These are phyloP conservation scores for Camellia granthamiana DNA, from an alignment of 148 eudicot species.

Conservation along the genomic window DNA sequence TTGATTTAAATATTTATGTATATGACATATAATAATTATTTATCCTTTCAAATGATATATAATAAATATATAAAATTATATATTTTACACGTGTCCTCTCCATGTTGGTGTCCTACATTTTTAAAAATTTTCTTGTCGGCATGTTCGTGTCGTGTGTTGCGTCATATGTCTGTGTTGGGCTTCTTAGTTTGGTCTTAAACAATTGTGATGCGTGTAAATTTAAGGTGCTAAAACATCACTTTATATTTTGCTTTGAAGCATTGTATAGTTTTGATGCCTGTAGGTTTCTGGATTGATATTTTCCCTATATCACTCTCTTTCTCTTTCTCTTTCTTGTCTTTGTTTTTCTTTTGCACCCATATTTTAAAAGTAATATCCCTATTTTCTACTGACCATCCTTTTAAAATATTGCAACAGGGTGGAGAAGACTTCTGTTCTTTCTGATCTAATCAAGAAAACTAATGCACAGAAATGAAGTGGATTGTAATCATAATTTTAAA, in stretches of 20 bases:
- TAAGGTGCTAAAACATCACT: not conserved
- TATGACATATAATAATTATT: too few relatives aligned
- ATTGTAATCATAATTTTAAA: slow-evolving; percentile 90
- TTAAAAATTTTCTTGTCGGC: too few relatives aligned
- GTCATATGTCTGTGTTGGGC: too few relatives aligned
- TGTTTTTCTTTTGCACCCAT: not conserved
- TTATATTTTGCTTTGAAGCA: not conserved
- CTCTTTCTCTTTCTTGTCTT: not conserved
- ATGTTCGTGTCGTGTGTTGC: too few relatives aligned
- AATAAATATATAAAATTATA: too few relatives aligned
- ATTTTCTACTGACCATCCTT: not conserved
- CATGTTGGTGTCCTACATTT: too few relatives aligned
- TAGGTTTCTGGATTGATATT: not conserved
- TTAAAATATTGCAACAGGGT: slow-evolving; percentile 36
- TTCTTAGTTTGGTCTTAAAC: not conserved
- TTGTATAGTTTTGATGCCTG: not conserved
- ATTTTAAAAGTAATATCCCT: not conserved
- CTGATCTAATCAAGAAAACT: slow-evolving; percentile 74
- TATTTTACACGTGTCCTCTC: too few relatives aligned
- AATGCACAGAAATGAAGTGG: slow-evolving; percentile 97
- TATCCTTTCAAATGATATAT: too few relatives aligned
- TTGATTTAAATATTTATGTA: too few relatives aligned
- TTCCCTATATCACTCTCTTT: not conserved
- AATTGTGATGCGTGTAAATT: not conserved
- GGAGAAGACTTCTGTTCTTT: slow-evolving; percentile 59